A percentile compares a stretch with the other conserved stretches of the same genome.
phyloP scores from a whole-genome alignment of 805 yeast species.

The Schwanniomyces yamadae region DNA sequence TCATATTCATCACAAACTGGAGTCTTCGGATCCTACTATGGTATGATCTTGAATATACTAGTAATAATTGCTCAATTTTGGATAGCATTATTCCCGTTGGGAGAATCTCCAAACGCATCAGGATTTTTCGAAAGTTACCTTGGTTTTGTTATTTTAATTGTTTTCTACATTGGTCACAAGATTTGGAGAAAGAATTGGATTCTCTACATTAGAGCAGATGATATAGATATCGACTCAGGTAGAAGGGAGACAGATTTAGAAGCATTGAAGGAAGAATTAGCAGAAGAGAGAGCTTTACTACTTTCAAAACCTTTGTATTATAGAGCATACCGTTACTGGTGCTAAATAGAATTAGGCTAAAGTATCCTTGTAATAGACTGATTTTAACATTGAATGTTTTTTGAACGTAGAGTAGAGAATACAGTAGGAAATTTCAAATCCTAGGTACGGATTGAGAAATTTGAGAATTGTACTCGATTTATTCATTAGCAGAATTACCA shows the following conservation, averaged over 20 bases:
- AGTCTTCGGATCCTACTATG: conserved; percentile 34
- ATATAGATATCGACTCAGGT: conserved; percentile 42
- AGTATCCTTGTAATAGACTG: too few species aligned
- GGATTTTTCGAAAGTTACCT: conserved; percentile 37
- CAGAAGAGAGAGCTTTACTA: conserved; percentile 30
- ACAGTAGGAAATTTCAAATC: too few species aligned
- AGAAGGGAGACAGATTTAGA: conserved; percentile 42
- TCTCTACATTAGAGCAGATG: conserved; percentile 32
- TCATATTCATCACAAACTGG: conserved; percentile 39
- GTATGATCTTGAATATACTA: conserved; percentile 30
- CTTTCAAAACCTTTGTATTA: conserved; percentile 32
- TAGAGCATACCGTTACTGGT: conserved; percentile 36
- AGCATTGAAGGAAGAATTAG: conserved; percentile 34
- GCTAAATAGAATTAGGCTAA: conserved; percentile 24
- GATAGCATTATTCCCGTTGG: conserved; percentile 41
- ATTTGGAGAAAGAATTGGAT: conserved; percentile 40
- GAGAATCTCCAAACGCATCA: conserved; percentile 34
- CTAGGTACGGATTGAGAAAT: too few species aligned
- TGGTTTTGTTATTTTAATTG: conserved; percentile 35
- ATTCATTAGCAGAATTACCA: too few species aligned
- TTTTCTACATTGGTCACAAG: conserved; percentile 41
- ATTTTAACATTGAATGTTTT: too few species aligned
- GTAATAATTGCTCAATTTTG: conserved; percentile 44
- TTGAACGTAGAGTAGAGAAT: too few species aligned
- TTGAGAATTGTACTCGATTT: too few species aligned